phyloP scores from a whole-genome alignment of 148 eudicot species.

The Linanthus parryae region DNA sequence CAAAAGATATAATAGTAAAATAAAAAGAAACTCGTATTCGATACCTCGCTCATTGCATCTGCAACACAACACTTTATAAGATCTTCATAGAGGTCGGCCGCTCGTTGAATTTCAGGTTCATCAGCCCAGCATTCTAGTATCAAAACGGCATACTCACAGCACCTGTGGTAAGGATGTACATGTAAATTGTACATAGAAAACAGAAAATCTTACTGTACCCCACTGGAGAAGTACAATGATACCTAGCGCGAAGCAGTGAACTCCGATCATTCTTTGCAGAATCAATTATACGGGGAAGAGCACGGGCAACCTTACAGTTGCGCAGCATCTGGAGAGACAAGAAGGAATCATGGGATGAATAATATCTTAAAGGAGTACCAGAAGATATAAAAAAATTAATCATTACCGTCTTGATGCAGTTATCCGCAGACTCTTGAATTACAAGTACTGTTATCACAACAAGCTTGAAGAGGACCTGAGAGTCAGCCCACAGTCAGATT shows the following conservation, averaged over 20 bases:
- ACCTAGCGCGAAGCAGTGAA: conserved; percentile 89
- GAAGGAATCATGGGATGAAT: conserved; percentile 5
- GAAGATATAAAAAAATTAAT: background rate
- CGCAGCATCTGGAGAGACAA: conserved; percentile 68
- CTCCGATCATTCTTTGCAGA: conserved; percentile 79
- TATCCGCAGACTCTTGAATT: conserved; percentile 94
- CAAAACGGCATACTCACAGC: conserved; percentile 92
- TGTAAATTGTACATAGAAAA: background rate
- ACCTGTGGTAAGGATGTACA: conserved; percentile 34
- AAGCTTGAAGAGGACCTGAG: conserved; percentile 89
- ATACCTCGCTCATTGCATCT: conserved; percentile 96
- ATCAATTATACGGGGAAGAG: conserved; percentile 80
- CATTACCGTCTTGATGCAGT: conserved; percentile 91
- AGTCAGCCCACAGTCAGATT: conserved; percentile 14
- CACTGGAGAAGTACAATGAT: conserved; percentile 5
- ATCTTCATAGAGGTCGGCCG: conserved; percentile 93
- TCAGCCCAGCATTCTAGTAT: conserved; percentile 91
- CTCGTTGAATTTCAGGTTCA: conserved; percentile 89
- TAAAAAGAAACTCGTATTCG: conserved; percentile 5
- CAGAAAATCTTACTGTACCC: background rate
- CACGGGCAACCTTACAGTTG: conserved; percentile 87
- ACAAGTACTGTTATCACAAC: conserved; percentile 97
- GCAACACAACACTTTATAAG: conserved; percentile 80
- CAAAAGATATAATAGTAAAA: background rate
- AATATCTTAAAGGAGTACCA: background rate